Evolutionary conservation across 257 asterid species (phyloP).

Genomic region (Ligustrum vulgare): DNA sequence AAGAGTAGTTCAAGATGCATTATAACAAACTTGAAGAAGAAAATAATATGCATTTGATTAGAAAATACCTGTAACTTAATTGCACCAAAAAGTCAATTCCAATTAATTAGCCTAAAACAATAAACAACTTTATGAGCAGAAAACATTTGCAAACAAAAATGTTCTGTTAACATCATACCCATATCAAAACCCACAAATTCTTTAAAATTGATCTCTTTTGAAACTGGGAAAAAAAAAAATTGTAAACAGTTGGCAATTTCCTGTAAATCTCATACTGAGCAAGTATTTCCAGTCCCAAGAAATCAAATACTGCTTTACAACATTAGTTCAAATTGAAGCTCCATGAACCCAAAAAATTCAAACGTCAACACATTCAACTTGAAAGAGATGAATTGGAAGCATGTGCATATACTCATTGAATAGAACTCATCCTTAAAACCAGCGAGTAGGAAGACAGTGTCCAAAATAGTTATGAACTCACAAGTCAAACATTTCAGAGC

Average conservation of each 20-base stretch:
- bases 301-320: not conserved
- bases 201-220: not conserved
- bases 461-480: too few relatives aligned
- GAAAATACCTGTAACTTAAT: not conserved
- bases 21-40: too few relatives aligned
- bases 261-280: not conserved
- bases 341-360: not conserved
- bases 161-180: too few relatives aligned
- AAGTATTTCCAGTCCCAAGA: not conserved
- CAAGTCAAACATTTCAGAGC: too few relatives aligned
- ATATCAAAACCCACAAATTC: not conserved
- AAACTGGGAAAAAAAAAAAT: too few relatives aligned
- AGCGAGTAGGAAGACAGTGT: too few relatives aligned
- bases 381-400: not conserved
- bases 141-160: not conserved
- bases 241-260: too few relatives aligned
- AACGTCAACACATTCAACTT: conserved; percentile 7
- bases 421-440: too few relatives aligned
- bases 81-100: not conserved
- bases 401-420: too few relatives aligned
- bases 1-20: too few relatives aligned
- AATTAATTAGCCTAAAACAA: not conserved
- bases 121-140: not conserved
- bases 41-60: too few relatives aligned
- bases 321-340: not conserved